phyloP scores from a whole-genome alignment of 495 filamentous ascomycete species.

The Collariella sp. region DNA sequence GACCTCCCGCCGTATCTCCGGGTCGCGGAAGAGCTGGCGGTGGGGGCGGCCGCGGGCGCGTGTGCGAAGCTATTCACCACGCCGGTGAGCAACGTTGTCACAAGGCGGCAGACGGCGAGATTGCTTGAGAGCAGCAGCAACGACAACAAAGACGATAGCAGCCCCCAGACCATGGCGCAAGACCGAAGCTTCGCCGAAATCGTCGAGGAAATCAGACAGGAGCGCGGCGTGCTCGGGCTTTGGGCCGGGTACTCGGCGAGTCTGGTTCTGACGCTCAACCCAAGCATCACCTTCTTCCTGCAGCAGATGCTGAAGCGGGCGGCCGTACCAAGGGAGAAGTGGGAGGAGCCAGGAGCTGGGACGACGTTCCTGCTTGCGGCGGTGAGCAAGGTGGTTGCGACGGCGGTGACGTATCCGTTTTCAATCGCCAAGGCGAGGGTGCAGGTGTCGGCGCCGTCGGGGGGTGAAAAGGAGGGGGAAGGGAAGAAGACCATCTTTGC shows the following conservation, averaged over 20 bases:
- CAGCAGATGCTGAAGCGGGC: constrained; percentile 59
- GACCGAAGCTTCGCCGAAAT: constrained; percentile 48
- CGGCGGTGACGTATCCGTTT: constrained; percentile 76
- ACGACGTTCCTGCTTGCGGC: constrained; percentile 64
- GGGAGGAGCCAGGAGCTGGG: constrained; percentile 42
- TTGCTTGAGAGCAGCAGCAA: constrained; percentile 26
- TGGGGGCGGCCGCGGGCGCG: constrained; percentile 71
- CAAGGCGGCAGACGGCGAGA: constrained; percentile 64
- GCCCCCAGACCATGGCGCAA: background rate
- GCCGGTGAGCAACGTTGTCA: constrained; percentile 76
- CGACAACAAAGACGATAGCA: background rate
- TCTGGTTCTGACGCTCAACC: constrained; percentile 76
- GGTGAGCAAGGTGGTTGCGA: constrained; percentile 70
- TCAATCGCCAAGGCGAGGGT: constrained; percentile 71
- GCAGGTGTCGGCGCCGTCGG: constrained; percentile 42
- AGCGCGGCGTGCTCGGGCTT: constrained; percentile 69
- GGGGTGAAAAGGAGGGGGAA: constrained; percentile 13
- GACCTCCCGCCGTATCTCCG: constrained; percentile 48
- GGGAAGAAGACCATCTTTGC: constrained; percentile 47
- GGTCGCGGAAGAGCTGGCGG: constrained; percentile 61
- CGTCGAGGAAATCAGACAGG: constrained; percentile 51
- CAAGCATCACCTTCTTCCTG: constrained; percentile 76
- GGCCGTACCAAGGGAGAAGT: constrained; percentile 42
- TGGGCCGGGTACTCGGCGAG: constrained; percentile 88
- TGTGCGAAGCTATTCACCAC: constrained; percentile 72